Conservation (phyloP, 2,329 filamentous ascomycete species). For the Diaporthe amygdali region DNA sequence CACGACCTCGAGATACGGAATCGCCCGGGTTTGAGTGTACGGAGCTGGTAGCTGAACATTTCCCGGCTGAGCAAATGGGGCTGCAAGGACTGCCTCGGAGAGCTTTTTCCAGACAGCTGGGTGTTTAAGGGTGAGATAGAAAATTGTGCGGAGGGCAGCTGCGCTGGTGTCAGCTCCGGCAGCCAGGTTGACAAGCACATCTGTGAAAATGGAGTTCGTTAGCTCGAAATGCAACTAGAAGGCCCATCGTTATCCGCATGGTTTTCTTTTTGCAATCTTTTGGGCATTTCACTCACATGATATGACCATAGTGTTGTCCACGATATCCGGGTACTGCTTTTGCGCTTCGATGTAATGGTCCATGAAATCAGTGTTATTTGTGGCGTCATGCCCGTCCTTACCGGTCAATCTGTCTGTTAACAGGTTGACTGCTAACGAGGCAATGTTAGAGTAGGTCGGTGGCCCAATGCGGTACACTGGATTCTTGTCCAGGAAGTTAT, state of each 20-base stretch:
- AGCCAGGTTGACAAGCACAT: conserved; percentile 13
- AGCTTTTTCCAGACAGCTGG: neutral
- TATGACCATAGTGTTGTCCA: conserved; percentile 32
- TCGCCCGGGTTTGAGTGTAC: neutral
- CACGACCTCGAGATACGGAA: conserved; percentile 46
- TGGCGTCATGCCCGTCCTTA: conserved; percentile 32
- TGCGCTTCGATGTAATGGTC: conserved; percentile 43
- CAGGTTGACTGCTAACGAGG: conserved; percentile 30
- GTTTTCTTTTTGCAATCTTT: neutral
- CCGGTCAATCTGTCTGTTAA: conserved; percentile 31
- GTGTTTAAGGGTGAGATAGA: neutral
- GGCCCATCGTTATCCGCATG: neutral
- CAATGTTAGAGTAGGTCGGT: conserved; percentile 31
- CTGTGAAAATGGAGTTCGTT: conserved; percentile 23
- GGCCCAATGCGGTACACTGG: conserved; percentile 34
- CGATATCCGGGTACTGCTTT: conserved; percentile 35
- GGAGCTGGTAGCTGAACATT: neutral
- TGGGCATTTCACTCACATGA: conserved; percentile 16
- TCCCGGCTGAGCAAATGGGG: neutral
- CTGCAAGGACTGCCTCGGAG: neutral
- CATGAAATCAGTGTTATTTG: conserved; percentile 37
- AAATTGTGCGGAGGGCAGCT: neutral
- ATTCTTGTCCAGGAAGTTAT: conserved; percentile 37
- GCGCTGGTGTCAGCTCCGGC: conserved; percentile 16
- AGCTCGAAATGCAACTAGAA: neutral